Evolutionary conservation across 352 stramenopile genomes (phyloP).

Genomic region (Pythium grandisporangium): DNA sequence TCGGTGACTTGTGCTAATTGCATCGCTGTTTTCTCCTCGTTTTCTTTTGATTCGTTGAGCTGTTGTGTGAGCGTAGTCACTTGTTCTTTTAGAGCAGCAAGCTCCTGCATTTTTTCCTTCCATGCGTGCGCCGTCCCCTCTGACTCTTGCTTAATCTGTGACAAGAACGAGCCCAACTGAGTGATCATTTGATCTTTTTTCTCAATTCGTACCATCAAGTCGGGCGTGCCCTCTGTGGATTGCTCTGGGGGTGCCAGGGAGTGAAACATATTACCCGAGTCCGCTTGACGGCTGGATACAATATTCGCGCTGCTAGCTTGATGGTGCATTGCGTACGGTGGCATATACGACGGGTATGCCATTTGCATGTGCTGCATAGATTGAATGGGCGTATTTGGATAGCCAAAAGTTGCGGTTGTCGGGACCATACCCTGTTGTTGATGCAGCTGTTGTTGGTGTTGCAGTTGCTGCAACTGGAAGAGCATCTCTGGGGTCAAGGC

Average conservation of each 20-base stretch:
- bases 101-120: slow-evolving; percentile 55
- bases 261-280: not conserved
- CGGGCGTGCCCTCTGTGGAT: not conserved
- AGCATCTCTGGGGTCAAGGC: slow-evolving; percentile 22
- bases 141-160: slow-evolving; percentile 67
- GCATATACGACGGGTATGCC: slow-evolving; percentile 1
- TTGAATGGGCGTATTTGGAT: not conserved
- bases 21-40: slow-evolving; percentile 18
- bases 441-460: slow-evolving; percentile 24
- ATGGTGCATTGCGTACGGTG: slow-evolving; percentile 3
- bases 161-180: slow-evolving; percentile 56
- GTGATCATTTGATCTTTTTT: slow-evolving; percentile 61
- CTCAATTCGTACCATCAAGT: slow-evolving; percentile 22
- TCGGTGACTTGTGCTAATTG: slow-evolving; percentile 25
- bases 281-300: too few species aligned
- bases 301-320: not conserved
- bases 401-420: slow-evolving; percentile 3
- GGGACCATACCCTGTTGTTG: slow-evolving; percentile 24
- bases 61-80: slow-evolving; percentile 23
- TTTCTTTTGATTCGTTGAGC: slow-evolving; percentile 20
- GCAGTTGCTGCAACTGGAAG: slow-evolving; percentile 42
- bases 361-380: slow-evolving; percentile 4
- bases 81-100: slow-evolving; percentile 33
- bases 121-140: slow-evolving; percentile 43
- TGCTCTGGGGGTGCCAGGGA: not conserved